Base-by-base conservation (phyloP, 1,139 yeast genomes). In the Candida tetrigidarum region DNA sequence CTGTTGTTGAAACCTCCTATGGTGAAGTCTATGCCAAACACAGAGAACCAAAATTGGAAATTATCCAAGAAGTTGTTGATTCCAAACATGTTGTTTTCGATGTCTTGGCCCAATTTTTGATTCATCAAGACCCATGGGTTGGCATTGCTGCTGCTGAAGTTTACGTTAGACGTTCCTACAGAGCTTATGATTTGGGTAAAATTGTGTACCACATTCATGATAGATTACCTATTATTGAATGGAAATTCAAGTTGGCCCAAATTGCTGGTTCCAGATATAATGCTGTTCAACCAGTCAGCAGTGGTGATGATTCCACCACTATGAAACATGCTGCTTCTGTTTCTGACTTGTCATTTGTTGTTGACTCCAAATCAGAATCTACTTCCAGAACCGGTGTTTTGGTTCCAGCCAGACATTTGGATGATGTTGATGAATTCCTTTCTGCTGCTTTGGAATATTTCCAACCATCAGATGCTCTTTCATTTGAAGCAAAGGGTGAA, bases 91-190 rank as follows among this genome's bases (percentile, higher is more conserved):
- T 93, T 48, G 98, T 93, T 14, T 93, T 92, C 64, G 99, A 93
- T 64, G 99, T 95, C 30, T 79, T 93, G 63, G 80, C 96, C 29
- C 97, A 90, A 71, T 93, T 95, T 69, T 82, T 93, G 69, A 82
- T 81, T 43, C 88, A 90, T 57, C 60, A 78, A 18, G 98, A 95
- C 60, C 88, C 88, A 43, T 88, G 90, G 79, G 95, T 93, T 50
- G 87, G 95, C 4, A 81, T 93, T 58, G 98, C 99, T 30, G 98
- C 99, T 36, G 90, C 96, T 40, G 98, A 93, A 69, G 96, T 93
- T 47, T 93, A 93, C 67, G 85, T 92, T 48, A 86, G 99, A 68
- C 87, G 99, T 65, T 96, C 98, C 41, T 93, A 92, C 76, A 84
- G 98, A 63, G 98, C 98, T 36, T 95, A 95, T 69, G 86, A 91